These are phyloP conservation scores for Adansonia rubrostipa DNA, from an alignment of 441 rosid species.

Conservation along the genomic window DNA sequence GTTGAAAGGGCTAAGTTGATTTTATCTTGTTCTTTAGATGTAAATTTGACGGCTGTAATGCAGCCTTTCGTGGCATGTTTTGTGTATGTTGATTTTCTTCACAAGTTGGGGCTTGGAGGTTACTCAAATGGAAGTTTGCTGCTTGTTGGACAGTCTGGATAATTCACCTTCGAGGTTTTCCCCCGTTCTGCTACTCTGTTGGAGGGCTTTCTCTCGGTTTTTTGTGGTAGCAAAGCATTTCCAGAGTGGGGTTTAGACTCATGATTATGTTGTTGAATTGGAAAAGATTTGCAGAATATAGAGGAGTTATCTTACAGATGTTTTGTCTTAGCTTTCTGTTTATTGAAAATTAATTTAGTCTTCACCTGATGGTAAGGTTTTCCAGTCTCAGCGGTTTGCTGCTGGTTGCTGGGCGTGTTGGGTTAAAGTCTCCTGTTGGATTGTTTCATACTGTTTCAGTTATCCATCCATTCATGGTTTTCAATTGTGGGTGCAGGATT, in stretches of 20 bases:
- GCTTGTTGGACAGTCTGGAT: constrained; percentile 25
- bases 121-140: constrained; percentile 17
- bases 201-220: constrained; percentile 25
- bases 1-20: constrained; percentile 14
- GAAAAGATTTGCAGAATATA: constrained; percentile 13
- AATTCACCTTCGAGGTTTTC: constrained; percentile 19
- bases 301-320: constrained; percentile 25
- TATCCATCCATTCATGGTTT: too few relatives aligned
- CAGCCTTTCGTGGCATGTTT: constrained; percentile 18
- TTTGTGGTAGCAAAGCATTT: constrained; percentile 19
- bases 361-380: constrained; percentile 39
- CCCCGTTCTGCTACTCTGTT: constrained; percentile 25
- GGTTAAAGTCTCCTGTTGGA: background rate
- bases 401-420: constrained; percentile 21
- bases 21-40: constrained; percentile 16
- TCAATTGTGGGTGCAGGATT: too few relatives aligned
- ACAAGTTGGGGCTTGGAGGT: constrained; percentile 21
- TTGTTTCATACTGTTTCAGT: too few relatives aligned
- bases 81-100: constrained; percentile 8
- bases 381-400: constrained; percentile 23
- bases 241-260: constrained; percentile 29
- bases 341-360: constrained; percentile 31
- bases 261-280: constrained; percentile 29
- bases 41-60: constrained; percentile 19
- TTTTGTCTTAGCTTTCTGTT: constrained; percentile 44